These are phyloP conservation scores for Carpinus fangiana DNA, from an alignment of 306 rosid genomes.

Conservation along the genomic window DNA sequence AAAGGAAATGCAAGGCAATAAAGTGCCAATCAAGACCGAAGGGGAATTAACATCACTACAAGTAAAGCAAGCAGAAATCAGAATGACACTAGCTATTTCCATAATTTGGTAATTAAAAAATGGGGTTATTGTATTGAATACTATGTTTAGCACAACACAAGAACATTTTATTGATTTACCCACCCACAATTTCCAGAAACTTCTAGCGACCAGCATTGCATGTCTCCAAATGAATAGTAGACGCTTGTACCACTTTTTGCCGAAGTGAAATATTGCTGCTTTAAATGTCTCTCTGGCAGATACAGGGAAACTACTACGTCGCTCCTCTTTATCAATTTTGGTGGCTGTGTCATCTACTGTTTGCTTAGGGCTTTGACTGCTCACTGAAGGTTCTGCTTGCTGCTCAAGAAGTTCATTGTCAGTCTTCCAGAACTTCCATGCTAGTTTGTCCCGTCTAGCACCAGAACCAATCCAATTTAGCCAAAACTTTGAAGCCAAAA, in stretches of 20 bases:
- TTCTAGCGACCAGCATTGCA: constrained; percentile 48
- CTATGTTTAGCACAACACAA: background rate
- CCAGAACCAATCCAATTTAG: constrained; percentile 74
- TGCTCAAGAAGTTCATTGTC: constrained; percentile 63
- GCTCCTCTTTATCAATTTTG: constrained; percentile 66
- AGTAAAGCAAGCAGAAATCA: constrained; percentile 5
- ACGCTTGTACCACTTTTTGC: constrained; percentile 78
- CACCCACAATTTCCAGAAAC: constrained; percentile 83
- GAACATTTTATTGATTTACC: constrained; percentile 35
- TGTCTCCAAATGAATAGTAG: constrained; percentile 70
- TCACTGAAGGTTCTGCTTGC: constrained; percentile 56
- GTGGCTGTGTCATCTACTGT: constrained; percentile 51
- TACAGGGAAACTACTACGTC: constrained; percentile 48
- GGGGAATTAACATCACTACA: background rate
- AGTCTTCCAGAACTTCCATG: constrained; percentile 65
- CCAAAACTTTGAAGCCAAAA: constrained; percentile 63
- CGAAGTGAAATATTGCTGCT: constrained; percentile 65
- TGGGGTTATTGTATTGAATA: background rate
- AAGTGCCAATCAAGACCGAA: background rate
- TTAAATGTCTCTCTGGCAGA: constrained; percentile 77
- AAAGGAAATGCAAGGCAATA: background rate
- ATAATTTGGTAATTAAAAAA: background rate
- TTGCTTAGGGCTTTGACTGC: constrained; percentile 47
- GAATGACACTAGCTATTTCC: background rate
- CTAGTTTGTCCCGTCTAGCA: constrained; percentile 60